Base-by-base conservation (phyloP, 140 eudicot genomes). In the Ambrosia hybrid region DNA sequence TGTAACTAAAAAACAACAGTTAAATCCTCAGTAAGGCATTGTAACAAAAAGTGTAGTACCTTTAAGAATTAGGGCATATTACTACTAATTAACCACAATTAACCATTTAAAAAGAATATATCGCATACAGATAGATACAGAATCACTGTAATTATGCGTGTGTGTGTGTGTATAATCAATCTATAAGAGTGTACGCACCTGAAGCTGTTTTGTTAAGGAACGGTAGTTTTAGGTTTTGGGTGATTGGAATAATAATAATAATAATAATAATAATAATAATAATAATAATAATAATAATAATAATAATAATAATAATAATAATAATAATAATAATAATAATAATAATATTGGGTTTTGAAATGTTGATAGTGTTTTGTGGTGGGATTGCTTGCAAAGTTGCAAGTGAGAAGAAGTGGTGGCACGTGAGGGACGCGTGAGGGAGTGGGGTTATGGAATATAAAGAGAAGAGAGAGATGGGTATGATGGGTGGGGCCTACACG, bases 371-470 rank as follows among this genome's bases (percentile, higher is more conserved):
- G 67, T 3, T 56, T 55, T 56, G 73, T 9, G 30, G 33, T 67
- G 26, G 74, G 74, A 36, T 49, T 7, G 43, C 37, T 49, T 7
- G 43, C 6, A 56, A 30, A 33, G 17, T 49, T 7, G 43, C 6
- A 56, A 30, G 79, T 75, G 41, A 67, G 26, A 48, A 48, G 4
- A 65, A 16, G 36, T 33, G 45, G 21, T 55, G 69, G 82, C 69
- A 17, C 73, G 82, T 71, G 82, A 51, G 49, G 7, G 2, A n/a
- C 74, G 57, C 82, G 83, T 26, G 72, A 52, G 41, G 17, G 30
- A 36, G 11, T 49, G 78, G 36, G 70, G 66, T 59, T 39, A 30
- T 46, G 63, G 70, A 67, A 71, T 46, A 71, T 46, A 21, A 63
- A 71, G 78, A 56, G 71, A 71, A 43, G 76, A 41, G 72, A 57